A percentile compares a stretch with the other conserved stretches of the same genome.
These are phyloP conservation scores for Pseudovirgaria hyperparasitica DNA, from an alignment of 2,329 filamentous ascomycete species.

Conservation along the genomic window DNA sequence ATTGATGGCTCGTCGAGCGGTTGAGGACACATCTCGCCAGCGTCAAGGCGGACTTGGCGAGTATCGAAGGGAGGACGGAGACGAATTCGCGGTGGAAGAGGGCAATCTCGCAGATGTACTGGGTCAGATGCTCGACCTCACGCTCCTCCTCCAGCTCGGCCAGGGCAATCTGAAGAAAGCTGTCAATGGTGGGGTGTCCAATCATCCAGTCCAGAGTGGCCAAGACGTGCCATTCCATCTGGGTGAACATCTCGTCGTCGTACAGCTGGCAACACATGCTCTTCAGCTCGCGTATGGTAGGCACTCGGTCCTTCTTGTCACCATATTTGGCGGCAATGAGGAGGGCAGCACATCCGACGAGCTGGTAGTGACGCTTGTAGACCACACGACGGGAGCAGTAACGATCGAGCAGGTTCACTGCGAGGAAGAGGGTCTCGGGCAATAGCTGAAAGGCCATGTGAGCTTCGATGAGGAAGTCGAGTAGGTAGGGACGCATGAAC, in stretches of 20 bases:
- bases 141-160: constrained; percentile 62
- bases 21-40: constrained; percentile 77
- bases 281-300: constrained; percentile 90
- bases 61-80: constrained; percentile 76
- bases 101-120: constrained; percentile 89
- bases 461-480: constrained; percentile 96
- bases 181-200: constrained; percentile 90
- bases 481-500: constrained; percentile 97
- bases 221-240: constrained; percentile 99
- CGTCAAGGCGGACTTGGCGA: constrained; percentile 77
- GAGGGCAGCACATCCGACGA: constrained; percentile 90
- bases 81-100: constrained; percentile 97
- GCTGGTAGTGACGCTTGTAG: constrained; percentile 97
- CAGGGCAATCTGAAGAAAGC: constrained; percentile 79
- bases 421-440: constrained; percentile 89
- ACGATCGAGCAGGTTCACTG: constrained; percentile 89
- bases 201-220: constrained; percentile 95
- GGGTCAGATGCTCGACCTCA: constrained; percentile 87
- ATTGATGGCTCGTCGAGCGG: constrained; percentile 61
- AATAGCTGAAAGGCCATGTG: constrained; percentile 89
- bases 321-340: constrained; percentile 97
- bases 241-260: constrained; percentile 98
- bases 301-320: constrained; percentile 97
- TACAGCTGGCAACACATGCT: constrained; percentile 99
- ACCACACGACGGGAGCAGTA: constrained; percentile 97